Conservation (phyloP, 805 yeast genomes). For the Ogataea chonburiensis region DNA sequence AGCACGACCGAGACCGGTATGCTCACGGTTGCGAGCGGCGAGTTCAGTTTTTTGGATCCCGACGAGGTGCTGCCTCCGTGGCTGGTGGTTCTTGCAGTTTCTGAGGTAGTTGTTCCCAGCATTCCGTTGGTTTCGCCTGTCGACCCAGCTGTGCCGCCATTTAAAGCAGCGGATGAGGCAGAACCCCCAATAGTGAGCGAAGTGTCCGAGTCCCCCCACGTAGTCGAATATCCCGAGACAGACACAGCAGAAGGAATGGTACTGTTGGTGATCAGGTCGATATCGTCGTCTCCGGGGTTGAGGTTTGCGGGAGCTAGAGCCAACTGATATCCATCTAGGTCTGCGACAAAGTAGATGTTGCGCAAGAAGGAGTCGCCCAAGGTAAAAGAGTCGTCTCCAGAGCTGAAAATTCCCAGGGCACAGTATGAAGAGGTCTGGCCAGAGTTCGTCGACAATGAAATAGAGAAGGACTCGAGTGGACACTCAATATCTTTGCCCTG, state of each 20-base stretch:
- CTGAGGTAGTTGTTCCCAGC: background rate
- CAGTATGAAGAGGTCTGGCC: conserved; percentile 36
- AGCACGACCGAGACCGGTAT: no score
- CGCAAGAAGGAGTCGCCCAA: conserved; percentile 56
- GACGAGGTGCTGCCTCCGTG: no score
- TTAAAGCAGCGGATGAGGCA: conserved; percentile 6
- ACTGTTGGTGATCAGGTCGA: conserved; percentile 43
- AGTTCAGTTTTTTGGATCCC: no score
- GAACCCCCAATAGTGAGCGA: conserved; percentile 6
- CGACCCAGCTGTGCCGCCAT: background rate
- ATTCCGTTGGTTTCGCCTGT: no score
- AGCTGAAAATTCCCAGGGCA: conserved; percentile 41
- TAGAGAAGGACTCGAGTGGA: conserved; percentile 38
- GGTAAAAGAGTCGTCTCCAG: conserved; percentile 37
- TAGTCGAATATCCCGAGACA: conserved; percentile 46
- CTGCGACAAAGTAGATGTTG: conserved; percentile 54
- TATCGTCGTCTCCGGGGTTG: conserved; percentile 35
- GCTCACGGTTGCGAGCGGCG: no score
- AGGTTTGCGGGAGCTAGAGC: conserved; percentile 47
- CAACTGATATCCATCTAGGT: conserved; percentile 44
- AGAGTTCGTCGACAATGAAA: conserved; percentile 18
- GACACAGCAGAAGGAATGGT: conserved; percentile 51
- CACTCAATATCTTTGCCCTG: conserved; percentile 56
- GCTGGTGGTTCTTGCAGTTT: background rate
- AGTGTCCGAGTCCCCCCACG: conserved; percentile 33